Base-by-base conservation (phyloP, 371 early-diverging fungal species). In the Syncephalastrum racemosum region DNA sequence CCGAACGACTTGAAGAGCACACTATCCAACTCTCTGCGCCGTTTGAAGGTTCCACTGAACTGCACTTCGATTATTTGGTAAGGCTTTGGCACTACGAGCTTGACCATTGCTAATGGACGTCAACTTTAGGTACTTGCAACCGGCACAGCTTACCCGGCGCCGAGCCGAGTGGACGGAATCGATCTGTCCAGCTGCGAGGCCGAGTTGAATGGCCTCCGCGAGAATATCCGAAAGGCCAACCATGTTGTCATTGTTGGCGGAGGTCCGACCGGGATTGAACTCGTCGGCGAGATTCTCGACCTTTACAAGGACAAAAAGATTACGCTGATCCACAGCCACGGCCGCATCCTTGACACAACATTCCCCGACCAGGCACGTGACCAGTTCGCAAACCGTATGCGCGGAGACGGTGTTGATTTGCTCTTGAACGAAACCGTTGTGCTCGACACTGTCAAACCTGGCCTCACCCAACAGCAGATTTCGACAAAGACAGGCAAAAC, bases 221-320 rank as follows among this genome's bases (percentile, higher is more conserved):
- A 39, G 4, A 66, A 66, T 12, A 41, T 86, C 40, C 62, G 66
- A n/a, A 43, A 46, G 1, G 80, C 86, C 14, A 44, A 70, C 14
- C 66, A 75, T 0, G 64, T 84, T 44, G 50, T 86, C 14, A 75
- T 86, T 41, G 62, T 83, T 7, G 86, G 86, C 41, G 82, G 85
- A 44, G 84, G 85, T 0, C 67, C 83, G 3, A 74, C 75, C 0
- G 83, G 84, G 14, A 63, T 83, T 40, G 87, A 87, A 54, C 53
- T 81, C 0, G 73, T 81, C 14, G 82, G 84, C 7, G 83, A 78
- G 52, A 73, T 83, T 15, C 69, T 67, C 7, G 71, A 68, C 1
- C 50, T 48, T 4, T 79, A 76, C 47, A 60, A 66, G 1, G 63
- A 64, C 25, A 84, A 82, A 58, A 67, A 72, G 18, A 62, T 85